phyloP scores from a whole-genome alignment of 495 filamentous ascomycete genomes.

The Aspergillus diversus region DNA sequence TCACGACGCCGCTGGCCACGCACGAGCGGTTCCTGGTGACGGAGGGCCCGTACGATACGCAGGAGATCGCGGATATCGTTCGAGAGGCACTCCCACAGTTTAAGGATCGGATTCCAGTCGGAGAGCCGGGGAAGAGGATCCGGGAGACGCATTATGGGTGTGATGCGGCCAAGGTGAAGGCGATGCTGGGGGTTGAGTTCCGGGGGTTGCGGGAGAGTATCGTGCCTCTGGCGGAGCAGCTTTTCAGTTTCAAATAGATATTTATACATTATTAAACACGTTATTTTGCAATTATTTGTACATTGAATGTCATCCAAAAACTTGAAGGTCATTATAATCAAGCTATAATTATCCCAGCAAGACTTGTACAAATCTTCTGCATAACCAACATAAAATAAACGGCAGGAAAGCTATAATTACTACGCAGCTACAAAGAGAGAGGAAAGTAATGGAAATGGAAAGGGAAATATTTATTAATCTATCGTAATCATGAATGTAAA shows the following conservation, averaged over 20 bases:
- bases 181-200: conserved; percentile 25
- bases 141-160: conserved; percentile 33
- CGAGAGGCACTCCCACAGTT: conserved; percentile 28
- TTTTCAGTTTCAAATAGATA: conserved; percentile 20
- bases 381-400: background rate
- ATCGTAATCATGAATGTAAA: conserved; percentile 17
- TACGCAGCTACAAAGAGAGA: no score
- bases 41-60: conserved; percentile 33
- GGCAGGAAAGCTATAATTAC: no score
- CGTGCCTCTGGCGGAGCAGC: conserved; percentile 27
- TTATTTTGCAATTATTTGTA: no score
- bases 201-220: conserved; percentile 25
- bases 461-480: background rate
- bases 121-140: conserved; percentile 31
- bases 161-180: conserved; percentile 29
- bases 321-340: background rate
- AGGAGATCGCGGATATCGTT: conserved; percentile 39
- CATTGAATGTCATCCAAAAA: no score
- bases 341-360: background rate
- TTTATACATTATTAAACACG: no score
- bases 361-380: background rate
- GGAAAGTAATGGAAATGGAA: no score
- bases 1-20: conserved; percentile 29
- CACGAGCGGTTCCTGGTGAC: conserved; percentile 43
- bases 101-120: conserved; percentile 23